Conservation (phyloP, 371 early-diverging fungal genomes). For the Umbelopsis sp. region DNA sequence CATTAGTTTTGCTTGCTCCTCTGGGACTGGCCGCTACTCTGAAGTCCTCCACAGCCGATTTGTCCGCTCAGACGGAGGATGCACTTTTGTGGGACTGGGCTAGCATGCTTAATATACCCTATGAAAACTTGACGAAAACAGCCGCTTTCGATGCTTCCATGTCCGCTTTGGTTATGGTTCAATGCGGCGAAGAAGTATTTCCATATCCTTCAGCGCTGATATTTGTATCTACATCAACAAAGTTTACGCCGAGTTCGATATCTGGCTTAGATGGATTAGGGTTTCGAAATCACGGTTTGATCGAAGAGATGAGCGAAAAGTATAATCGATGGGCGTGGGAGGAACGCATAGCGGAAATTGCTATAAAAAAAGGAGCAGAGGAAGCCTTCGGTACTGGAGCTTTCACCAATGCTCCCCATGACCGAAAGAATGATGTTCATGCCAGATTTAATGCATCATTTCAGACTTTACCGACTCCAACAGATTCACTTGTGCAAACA, state of each 20-base stretch:
- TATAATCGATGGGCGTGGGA: conserved; percentile 48
- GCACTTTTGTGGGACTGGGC: conserved; percentile 39
- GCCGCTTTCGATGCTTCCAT: background rate
- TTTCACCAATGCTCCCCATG: background rate
- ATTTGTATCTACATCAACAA: conserved; percentile 35
- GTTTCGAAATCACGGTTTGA: conserved; percentile 38
- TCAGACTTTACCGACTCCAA: conserved; percentile 3
- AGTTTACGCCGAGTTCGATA: conserved; percentile 31
- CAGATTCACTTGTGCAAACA: background rate
- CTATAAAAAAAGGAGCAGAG: conserved; percentile 1
- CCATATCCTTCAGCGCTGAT: conserved; percentile 38
- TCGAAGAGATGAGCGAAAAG: conserved; percentile 46
- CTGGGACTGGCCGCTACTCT: conserved; percentile 37
- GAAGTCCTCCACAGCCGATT: conserved; percentile 20
- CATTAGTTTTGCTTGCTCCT: conserved; percentile 39
- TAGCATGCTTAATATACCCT: conserved; percentile 37
- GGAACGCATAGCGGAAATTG: conserved; percentile 21
- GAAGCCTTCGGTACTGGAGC: conserved; percentile 9
- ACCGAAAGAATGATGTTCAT: conserved; percentile 9
- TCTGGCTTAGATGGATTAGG: conserved; percentile 41
- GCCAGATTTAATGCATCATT: background rate
- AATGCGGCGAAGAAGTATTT: conserved; percentile 27
- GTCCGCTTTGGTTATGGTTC: conserved; percentile 29
- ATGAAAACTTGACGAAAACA: background rate
- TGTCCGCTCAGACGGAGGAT: conserved; percentile 30